Percentiles rank a stretch among this genome's conserved stretches.
Conservation (phyloP, 2,329 filamentous ascomycete genomes). For the Lachnellula cervina region DNA sequence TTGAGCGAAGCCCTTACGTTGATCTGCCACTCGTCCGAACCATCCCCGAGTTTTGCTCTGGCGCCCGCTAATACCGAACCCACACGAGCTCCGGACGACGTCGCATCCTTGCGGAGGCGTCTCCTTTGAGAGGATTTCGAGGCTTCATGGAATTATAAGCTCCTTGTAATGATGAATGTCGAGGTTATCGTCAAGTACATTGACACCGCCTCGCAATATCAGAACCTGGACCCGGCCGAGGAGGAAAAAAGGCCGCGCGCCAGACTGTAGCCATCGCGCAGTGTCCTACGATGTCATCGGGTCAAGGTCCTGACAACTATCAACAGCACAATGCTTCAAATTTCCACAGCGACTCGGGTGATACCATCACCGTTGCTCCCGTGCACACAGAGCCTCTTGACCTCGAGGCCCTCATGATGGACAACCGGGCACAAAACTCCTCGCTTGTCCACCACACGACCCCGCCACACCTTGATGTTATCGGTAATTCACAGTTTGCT, state of each 20-base stretch:
- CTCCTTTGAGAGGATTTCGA: background rate
- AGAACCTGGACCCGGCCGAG: background rate
- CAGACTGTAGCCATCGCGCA: background rate
- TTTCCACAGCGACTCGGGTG: conserved; percentile 11
- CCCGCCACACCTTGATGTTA: conserved; percentile 24
- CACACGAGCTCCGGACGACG: background rate
- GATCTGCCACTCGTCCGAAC: background rate
- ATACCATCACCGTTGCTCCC: conserved; percentile 11
- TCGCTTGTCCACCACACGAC: conserved; percentile 14
- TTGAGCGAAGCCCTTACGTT: background rate
- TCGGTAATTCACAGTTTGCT: conserved; percentile 39
- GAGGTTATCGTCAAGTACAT: conserved; percentile 1
- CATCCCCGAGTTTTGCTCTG: background rate
- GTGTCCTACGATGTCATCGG: conserved; percentile 19
- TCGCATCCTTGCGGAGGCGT: background rate
- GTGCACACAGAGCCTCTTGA: conserved; percentile 23
- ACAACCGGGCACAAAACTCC: conserved; percentile 14
- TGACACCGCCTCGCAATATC: background rate
- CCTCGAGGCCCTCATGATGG: conserved; percentile 28
- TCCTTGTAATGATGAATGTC: conserved; percentile 5
- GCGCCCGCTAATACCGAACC: background rate
- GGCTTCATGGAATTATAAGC: background rate
- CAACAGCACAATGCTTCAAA: conserved; percentile 16
- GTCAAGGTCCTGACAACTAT: conserved; percentile 15
- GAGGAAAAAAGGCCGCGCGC: background rate